Evolutionary conservation across 2,329 filamentous ascomycete genomes (phyloP), one percentile per base, ranked within the genome.

Genomic region (Alternaria rosae): DNA sequence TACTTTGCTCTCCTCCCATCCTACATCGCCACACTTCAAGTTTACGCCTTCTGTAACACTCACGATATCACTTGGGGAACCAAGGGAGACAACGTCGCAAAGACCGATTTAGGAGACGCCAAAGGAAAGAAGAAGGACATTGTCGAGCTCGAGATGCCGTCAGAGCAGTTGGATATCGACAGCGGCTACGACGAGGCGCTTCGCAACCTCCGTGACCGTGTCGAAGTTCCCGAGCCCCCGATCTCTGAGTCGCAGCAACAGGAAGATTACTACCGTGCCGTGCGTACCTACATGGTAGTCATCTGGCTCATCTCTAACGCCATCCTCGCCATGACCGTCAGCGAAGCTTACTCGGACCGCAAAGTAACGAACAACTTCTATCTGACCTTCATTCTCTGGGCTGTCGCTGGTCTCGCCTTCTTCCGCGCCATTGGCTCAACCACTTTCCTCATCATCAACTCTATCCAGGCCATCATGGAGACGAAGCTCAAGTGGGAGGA

Each of bases 1-100:
- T 99, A 99, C 84, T 97, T 99, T 78, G 86, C 94, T 48, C 88
- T 99, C 25, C 85, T 99, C 35, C 95, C 95, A 0, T 90, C 86
- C 41, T 99, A 98, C 83, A 97, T 99, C 80, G 98, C 95, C 83
- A 98, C 93, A 0, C 86, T 99, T 3, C 95, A 99, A 80, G 93
- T 98, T 20, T 99, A 99, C 81, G 95, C 95, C 44, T 99, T 99
- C 81, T 98, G 95, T 85, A 99, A 99, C 83, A 97, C 94, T 0
- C 95, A 99, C 86, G 95, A 99, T 78, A 93, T 99, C 20, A 97
- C 94, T 0, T 99, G 95, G 95, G 95, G 95, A 45, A 99, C 95
- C 47, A 99, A 99, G 82, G 95, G 95, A 59, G 95, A 99, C 85
- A 99, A 99, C 79, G 89, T 97, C 35, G 90, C 95, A 73, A 91